These are phyloP conservation scores for Angomonas ambiguus DNA, from an alignment of 208 protist genomes.

Conservation along the genomic window DNA sequence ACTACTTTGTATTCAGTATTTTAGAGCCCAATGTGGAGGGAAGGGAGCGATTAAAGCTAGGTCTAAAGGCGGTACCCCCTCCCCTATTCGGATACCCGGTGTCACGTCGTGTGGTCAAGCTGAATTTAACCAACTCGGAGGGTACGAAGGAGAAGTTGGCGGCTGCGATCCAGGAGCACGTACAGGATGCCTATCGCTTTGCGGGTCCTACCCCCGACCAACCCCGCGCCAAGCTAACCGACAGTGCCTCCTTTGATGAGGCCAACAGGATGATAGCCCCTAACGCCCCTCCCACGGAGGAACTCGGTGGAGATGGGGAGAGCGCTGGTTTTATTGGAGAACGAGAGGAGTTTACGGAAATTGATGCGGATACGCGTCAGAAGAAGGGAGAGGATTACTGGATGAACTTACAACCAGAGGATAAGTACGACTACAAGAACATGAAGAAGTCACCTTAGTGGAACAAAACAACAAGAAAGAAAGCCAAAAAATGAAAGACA, in stretches of 20 bases:
- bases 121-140: constrained; percentile 86
- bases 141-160: constrained; percentile 89
- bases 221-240: constrained; percentile 72
- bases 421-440: constrained; percentile 89
- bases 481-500: no score
- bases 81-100: constrained; percentile 89
- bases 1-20: constrained; percentile 93
- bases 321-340: constrained; percentile 8
- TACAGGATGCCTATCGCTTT: constrained; percentile 89
- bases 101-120: constrained; percentile 86
- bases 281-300: constrained; percentile 55
- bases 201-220: constrained; percentile 80
- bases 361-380: constrained; percentile 69
- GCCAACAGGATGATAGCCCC: constrained; percentile 90
- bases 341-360: constrained; percentile 66
- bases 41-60: constrained; percentile 86
- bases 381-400: constrained; percentile 92
- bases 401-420: constrained; percentile 88
- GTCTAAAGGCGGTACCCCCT: constrained; percentile 81
- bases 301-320: constrained; percentile 26
- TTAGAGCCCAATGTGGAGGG: constrained; percentile 90
- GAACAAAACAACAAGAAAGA: no score
- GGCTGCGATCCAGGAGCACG: constrained; percentile 90
- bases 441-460: constrained; percentile 83
- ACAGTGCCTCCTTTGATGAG: constrained; percentile 84